Base-by-base conservation (phyloP, 108 stramenopile genomes). In the Cyclotella sp. region DNA sequence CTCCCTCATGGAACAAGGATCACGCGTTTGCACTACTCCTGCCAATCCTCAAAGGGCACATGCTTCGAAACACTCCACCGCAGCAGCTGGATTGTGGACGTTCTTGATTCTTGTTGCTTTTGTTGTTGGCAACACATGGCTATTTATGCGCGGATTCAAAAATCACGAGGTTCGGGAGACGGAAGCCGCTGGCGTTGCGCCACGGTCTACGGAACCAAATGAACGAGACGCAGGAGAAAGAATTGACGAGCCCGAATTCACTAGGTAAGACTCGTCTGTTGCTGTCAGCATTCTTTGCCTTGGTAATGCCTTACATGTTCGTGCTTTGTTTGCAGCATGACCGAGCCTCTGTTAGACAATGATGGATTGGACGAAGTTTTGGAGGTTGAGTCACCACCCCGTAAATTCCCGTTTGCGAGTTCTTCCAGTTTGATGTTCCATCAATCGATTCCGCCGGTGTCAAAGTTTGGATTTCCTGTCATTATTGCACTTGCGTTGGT, bases 351-450 rank as follows among this genome's bases (percentile, higher is more conserved):
- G 24, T 19, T 81, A 39, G 67, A 75, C 39, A 13, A 62, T 16
- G 74, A 79, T 61, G 83, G 26, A 60, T 29, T 80, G 44, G 46
- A 84, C 40, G 83, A 80, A 55, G 71, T 52, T 19, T 34, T 82
- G 47, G 79, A 84, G 54, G 75, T 84, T 16, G 79, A 79, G 44
- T 68, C 70, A 0, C 75, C 76, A 70, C 63, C 34, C 5, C 68
- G 68, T 11, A 84, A 79, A 76, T 49, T 76, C 26, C 78, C 75
- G 15, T 39, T 84, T 13, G 68, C 81, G 22, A 82, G 81, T 64
- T 76, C 81, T 2, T 68, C 83, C 16, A 68, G 73, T 24, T 68
- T 85, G 26, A 85, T 85, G 84, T 83, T 73, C 58, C 72, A 82
- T 52, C 71, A 40, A 63, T 78, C 79, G 15, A 85, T 82, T 57